Evolutionary conservation across 1,284 basidiomycete genomes (phyloP), one percentile per base, ranked within the genome.

Genomic region (Somion occarium): DNA sequence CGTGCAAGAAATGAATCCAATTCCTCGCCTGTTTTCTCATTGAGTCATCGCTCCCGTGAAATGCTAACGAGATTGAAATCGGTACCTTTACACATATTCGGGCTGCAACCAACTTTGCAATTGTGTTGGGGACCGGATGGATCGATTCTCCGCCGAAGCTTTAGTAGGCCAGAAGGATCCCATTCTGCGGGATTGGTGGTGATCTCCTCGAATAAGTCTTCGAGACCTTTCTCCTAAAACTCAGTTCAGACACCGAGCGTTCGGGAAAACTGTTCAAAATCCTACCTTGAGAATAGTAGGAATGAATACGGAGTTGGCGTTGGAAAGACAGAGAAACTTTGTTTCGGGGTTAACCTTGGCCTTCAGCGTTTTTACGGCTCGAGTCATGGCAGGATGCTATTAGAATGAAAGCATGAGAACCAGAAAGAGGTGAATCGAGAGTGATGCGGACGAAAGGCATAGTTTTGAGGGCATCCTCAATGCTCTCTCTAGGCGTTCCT

Each of bases 1-100:
- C 83, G 73, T 1, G 73, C 72, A 41, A 96, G 74, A 73, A 90
- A 98, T 0, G 84, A 83, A 3, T 88, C 81, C 25, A 99, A 77
- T 68, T 99, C 96, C 59, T 91, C 86, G 38, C 96, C 91, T 92
- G n/a, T 27, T 43, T 53, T 47, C 42, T 22, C 19, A 23, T 43
- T 5, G 42, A 49, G 20, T 38, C 19, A 39, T 38, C 38, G 19
- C 30, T 48, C n/a, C 20, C 19, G 30, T 13, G 9, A 43, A 24
- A 27, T 15, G 44, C 23, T 30, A 30, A 48, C 13, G 38, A 38
- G 39, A 24, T 15, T 44, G 23, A 24, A 26, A 27, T 27, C 53
- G 61, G 52, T 30, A 85, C 91, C 96, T 78, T 99, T 99, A 78
- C 96, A 99, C 94, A 99, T 98, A 73, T 99, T 99, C 9, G 90